Evolutionary conservation across 257 asterid species (phyloP).

Genomic region (Przewalskia tangutica): DNA sequence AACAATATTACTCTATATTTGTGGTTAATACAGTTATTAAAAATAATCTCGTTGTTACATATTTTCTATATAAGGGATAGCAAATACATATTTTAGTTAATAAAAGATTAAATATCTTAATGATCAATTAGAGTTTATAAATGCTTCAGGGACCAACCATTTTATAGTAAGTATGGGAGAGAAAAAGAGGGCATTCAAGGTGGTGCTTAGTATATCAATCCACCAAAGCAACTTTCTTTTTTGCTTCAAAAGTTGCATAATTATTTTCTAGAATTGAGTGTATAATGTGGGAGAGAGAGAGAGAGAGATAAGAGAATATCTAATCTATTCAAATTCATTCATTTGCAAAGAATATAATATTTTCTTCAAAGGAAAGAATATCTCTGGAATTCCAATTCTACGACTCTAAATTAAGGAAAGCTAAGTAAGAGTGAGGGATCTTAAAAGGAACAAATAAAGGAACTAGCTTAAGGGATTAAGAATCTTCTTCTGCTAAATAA

Average conservation of each 20-base stretch:
- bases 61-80: no score
- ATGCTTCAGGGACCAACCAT: neutral
- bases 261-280: conserved; percentile 37
- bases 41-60: no score
- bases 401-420: conserved; percentile 44
- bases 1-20: neutral
- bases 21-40: no score
- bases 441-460: conserved; percentile 30
- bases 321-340: conserved; percentile 35
- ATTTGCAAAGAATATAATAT: conserved; percentile 21
- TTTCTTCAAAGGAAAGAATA: conserved; percentile 51
- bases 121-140: neutral
- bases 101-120: neutral
- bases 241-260: conserved; percentile 67
- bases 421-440: conserved; percentile 10
- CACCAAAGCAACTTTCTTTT: conserved; percentile 34
- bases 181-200: conserved; percentile 46
- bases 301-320: conserved; percentile 24
- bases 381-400: conserved; percentile 63
- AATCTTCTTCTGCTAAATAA: conserved; percentile 78
- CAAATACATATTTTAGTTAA: no score
- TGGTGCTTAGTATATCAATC: conserved; percentile 48
- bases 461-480: conserved; percentile 26
- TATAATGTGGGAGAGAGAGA: neutral
- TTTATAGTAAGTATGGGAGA: neutral